Evolutionary conservation across 768 basidiomycete species (phyloP), one percentile per base, ranked within the genome.

Genomic region (Mycena amicta): DNA sequence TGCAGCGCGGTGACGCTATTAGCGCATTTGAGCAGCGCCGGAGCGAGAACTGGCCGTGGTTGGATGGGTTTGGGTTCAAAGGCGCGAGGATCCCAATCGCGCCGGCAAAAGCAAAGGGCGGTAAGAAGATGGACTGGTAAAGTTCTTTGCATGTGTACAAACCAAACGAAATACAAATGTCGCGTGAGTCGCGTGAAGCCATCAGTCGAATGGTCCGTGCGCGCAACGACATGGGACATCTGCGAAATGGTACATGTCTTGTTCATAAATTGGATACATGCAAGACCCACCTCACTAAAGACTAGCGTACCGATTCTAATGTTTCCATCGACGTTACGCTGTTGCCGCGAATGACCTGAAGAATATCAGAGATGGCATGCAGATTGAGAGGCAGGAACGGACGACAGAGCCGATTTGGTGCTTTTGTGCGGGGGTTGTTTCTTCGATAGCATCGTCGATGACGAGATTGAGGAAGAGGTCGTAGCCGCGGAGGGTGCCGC

Each of bases 401-500:
- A 98, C 96, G 52, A 97, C 90, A 52, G 93, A 95, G 25, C 95
- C 95, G 66, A 95, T 89, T 25, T 90, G 88, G 67, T 90, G 87
- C 72, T 93, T 94, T 77, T 95, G 90, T 4, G 90, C 94, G 15
- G 92, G 89, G 4, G 85, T 87, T 0, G 88, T 86, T 78, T 98
- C 97, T 75, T 99, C 97, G 67, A 89, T 72, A 11, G 93, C 92
- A 69, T 98, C 93, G 73, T 98, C 97, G 72, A 99, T 87, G 64
- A 98, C 97, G 37, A 99, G 83, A 74, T 99, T 99, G 71, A 99
- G 79, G 81, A 99, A 99, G 63, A 99, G 89, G 80, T 99, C 97
- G 74, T 97, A 99, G 52, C 97, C 97, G 62, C 97, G 89, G 51
- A 99, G 78, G 15, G 87, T 88, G 54, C 97, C 97, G 77, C 92